Conservation (phyloP, 371 early-diverging fungal genomes). For the Globomyces sp. region DNA sequence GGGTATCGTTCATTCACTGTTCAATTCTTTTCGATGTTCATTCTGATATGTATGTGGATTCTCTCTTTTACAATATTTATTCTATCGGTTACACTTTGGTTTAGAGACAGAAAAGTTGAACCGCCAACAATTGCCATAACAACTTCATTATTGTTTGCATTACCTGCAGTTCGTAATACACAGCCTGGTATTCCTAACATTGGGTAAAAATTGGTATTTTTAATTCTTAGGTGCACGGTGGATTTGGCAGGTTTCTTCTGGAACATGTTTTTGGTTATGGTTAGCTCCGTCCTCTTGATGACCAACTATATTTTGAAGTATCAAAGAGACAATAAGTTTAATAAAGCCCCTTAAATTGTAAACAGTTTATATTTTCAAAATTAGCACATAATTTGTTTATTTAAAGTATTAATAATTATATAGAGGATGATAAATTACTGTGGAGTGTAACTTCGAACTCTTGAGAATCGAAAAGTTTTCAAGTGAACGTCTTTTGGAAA, state of each 20-base stretch:
- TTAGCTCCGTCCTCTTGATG: slow-evolving; percentile 10
- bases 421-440: neutral
- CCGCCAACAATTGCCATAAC: slow-evolving; percentile 35
- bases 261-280: slow-evolving; percentile 23
- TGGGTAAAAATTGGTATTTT: slow-evolving; percentile 10
- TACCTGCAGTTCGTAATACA: slow-evolving; percentile 37
- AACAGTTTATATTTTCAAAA: too few relatives aligned
- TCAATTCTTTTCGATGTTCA: slow-evolving; percentile 24
- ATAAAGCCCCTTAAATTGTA: neutral
- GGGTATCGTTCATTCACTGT: slow-evolving; percentile 19
- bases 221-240: neutral
- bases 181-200: slow-evolving; percentile 38
- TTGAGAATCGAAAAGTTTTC: slow-evolving; percentile 39
- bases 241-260: slow-evolving; percentile 39
- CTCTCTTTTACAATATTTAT: slow-evolving; percentile 25
- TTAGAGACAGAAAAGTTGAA: slow-evolving; percentile 35
- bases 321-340: slow-evolving; percentile 9
- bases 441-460: slow-evolving; percentile 29
- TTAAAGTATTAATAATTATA: too few relatives aligned
- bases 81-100: slow-evolving; percentile 30
- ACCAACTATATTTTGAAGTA: slow-evolving; percentile 21
- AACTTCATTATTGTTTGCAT: slow-evolving; percentile 34
- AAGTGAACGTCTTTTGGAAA: slow-evolving; percentile 29
- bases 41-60: slow-evolving; percentile 34
- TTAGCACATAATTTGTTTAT: too few relatives aligned